A percentile compares a stretch with the other conserved stretches of the same genome.
Evolutionary conservation across 208 protist genomes (phyloP).

Genomic region (Zelonia costaricensis): DNA sequence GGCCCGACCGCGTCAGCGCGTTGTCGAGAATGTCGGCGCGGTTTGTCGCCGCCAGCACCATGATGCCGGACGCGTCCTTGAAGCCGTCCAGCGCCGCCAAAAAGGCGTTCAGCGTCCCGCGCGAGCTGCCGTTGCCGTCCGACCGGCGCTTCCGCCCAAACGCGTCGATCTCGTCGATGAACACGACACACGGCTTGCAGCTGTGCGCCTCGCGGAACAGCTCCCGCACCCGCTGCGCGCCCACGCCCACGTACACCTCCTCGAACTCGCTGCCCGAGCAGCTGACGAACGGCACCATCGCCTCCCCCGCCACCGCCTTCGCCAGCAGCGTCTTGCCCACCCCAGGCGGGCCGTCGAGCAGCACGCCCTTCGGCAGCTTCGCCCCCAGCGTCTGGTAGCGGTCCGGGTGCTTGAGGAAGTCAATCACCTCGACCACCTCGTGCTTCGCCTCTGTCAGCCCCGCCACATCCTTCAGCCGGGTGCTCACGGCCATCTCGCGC

Average conservation of each 20-base stretch:
- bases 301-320: conserved; percentile 87
- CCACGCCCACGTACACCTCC: conserved; percentile 97
- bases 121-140: conserved; percentile 61
- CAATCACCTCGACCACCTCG: conserved; percentile 93
- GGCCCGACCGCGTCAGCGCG: conserved; percentile 96
- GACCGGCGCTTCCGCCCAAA: conserved; percentile 86
- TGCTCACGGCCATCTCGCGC: conserved; percentile 60
- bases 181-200: conserved; percentile 96
- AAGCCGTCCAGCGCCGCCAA: conserved; percentile 99
- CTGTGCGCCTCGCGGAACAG: conserved; percentile 93
- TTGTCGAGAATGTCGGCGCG: conserved; percentile 96
- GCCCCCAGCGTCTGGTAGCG: conserved; percentile 94
- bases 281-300: conserved; percentile 96
- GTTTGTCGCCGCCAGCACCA: conserved; percentile 99
- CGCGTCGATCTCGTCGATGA: conserved; percentile 98
- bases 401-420: conserved; percentile 94
- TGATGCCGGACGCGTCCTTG: conserved; percentile 89
- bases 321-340: conserved; percentile 95
- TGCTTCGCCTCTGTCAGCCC: conserved; percentile 86
- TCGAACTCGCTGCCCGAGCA: conserved; percentile 95
- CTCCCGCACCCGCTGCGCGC: conserved; percentile 93
- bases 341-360: conserved; percentile 96
- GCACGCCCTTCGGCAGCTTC: conserved; percentile 95
- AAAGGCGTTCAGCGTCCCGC: conserved; percentile 97
- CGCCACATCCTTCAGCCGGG: conserved; percentile 77